Percentiles rank a stretch among this genome's conserved stretches.
These are phyloP conservation scores for Saprolegnia parasitica DNA, from an alignment of 352 stramenopile species.

Conservation along the genomic window DNA sequence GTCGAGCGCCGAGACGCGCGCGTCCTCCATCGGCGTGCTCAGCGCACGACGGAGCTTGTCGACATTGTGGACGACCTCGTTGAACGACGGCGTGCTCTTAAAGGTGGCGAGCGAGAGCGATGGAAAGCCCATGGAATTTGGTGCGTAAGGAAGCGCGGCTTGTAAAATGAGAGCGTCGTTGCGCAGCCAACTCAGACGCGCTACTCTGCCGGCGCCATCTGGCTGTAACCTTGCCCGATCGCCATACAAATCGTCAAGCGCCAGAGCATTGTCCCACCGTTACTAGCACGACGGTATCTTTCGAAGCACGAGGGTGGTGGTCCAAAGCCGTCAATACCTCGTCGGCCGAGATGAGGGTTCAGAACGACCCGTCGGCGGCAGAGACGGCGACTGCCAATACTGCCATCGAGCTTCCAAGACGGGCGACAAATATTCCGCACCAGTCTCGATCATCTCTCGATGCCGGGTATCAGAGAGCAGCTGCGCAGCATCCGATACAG, in stretches of 20 bases:
- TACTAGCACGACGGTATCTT: background rate
- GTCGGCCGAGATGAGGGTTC: no score
- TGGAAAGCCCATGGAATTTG: constrained; percentile 10
- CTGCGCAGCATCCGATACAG: no score
- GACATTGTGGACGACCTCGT: constrained; percentile 22
- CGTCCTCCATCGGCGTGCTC: constrained; percentile 7
- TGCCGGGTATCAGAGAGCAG: no score
- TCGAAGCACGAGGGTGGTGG: background rate
- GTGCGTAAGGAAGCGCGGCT: constrained; percentile 6
- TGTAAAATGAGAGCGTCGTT: background rate
- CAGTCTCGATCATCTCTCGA: no score
- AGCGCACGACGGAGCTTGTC: constrained; percentile 14
- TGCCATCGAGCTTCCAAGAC: no score
- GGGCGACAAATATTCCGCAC: no score
- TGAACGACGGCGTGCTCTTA: background rate
- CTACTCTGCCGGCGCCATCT: background rate
- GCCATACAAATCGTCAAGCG: background rate
- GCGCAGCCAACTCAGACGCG: constrained; percentile 1
- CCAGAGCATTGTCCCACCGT: background rate
- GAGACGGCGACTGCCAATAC: no score
- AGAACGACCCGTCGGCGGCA: no score
- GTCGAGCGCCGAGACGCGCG: background rate
- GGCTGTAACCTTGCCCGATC: background rate
- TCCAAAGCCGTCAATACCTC: background rate
- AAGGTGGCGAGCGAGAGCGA: background rate